Base-by-base conservation (phyloP, 352 stramenopile genomes). In the Pythium sukuiense region DNA sequence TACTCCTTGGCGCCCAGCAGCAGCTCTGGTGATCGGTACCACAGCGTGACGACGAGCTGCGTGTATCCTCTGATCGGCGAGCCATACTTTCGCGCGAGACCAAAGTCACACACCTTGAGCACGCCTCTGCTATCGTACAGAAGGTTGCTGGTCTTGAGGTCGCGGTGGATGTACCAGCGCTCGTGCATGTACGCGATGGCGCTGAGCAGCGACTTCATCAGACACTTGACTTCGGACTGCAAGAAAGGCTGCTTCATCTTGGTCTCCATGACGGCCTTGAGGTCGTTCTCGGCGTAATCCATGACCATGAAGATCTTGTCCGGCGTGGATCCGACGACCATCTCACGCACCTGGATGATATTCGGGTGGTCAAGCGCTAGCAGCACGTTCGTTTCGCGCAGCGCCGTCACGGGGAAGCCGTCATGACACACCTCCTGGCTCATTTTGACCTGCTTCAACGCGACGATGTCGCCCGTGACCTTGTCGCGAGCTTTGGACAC, bases 71-170 rank as follows among this genome's bases (percentile, higher is more conserved):
- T 72, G 43, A 95, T 77, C 0, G 88, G 87, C 13, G 82, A 89
- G 43, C 85, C 86, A 53, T 93, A 95, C 59, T 93, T 93, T 20
- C 89, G 74, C 18, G 85, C 83, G 24, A 96, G 78, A 2, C 89
- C 89, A 72, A 97, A 96, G 62, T 97, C 89, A 63, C 88, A 95
- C 7, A 97, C 77, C 55, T 94, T 95, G 24, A 96, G 73, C 7
- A 82, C 48, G 2, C 86, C 89, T 11, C 70, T 68, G 65, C 88
- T 83, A 70, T 97, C 93, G 61, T 99, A 98, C 6, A 99, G 74
- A 70, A 99, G 83, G 67, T 99, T 99, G 62, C 79, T 96, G n/a
- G 96, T 98, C 82, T 99, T 99, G 63, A 99, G 84, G 69, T 99
- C 97, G 16, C 97, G 90, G 73, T 99, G 97, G 33, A 99, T 88